Percentiles rank a stretch among this genome's conserved stretches.
phyloP scores from a whole-genome alignment of 2,329 filamentous ascomycete species.

The Thielaviopsis ethacetica region DNA sequence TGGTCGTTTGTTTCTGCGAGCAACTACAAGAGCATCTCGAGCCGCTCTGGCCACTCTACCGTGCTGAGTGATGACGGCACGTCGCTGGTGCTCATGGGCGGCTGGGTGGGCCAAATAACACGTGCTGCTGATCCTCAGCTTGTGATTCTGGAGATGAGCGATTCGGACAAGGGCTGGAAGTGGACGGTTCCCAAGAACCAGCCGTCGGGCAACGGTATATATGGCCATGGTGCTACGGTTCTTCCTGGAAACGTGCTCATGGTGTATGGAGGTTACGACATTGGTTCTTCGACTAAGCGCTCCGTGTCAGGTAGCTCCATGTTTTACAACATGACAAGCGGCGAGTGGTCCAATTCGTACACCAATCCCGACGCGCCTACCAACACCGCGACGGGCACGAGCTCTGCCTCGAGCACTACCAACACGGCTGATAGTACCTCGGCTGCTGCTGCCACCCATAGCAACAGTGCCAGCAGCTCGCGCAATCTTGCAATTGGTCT shows the following conservation, averaged over 20 bases:
- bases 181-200: conserved; percentile 47
- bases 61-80: conserved; percentile 64
- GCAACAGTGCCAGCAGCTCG: conserved; percentile 1
- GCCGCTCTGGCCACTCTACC: conserved; percentile 77
- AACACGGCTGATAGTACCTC: background rate
- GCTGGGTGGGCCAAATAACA: conserved; percentile 74
- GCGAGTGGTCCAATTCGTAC: conserved; percentile 35
- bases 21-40: conserved; percentile 38
- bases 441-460: background rate
- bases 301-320: conserved; percentile 17
- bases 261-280: conserved; percentile 45
- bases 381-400: conserved; percentile 1
- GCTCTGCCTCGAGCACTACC: conserved; percentile 8
- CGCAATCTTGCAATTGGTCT: conserved; percentile 39
- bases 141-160: conserved; percentile 57
- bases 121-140: conserved; percentile 71
- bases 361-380: conserved; percentile 14
- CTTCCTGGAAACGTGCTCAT: conserved; percentile 54
- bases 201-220: conserved; percentile 31
- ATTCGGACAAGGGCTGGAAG: conserved; percentile 57
- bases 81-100: conserved; percentile 65
- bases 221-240: conserved; percentile 46
- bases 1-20: conserved; percentile 58
- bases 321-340: conserved; percentile 42
- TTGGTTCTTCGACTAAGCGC: conserved; percentile 24